Evolutionary conservation across 2,329 filamentous ascomycete species (phyloP), one percentile per base, ranked within the genome.

Genomic region (Aschersonia sp.): DNA sequence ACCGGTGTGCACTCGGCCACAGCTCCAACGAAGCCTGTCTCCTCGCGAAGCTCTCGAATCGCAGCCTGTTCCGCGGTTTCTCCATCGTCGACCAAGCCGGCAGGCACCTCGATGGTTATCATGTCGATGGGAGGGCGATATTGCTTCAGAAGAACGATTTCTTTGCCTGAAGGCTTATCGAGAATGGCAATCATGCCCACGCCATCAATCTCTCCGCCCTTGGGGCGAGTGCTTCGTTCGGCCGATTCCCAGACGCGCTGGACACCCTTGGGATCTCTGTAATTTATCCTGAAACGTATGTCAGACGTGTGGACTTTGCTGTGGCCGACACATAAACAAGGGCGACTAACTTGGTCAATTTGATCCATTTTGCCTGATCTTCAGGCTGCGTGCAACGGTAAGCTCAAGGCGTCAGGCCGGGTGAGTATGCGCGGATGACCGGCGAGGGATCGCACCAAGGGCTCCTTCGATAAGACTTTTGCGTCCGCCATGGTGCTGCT

Each of bases 131-230:
- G 79, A 1, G 80, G 78, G 1, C 80, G 71, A 62, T 74, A 84
- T 59, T 84, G 81, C 60, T 80, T 83, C 60, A 83, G 79, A 1
- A 84, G 69, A 22, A 84, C 62, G 43, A 82, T 71, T 56, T 79
- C 68, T 57, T 68, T 56, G 64, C 73, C 74, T 1, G 64, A 63
- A 7, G 70, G 60, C 53, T 72, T 74, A 52, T 78, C 67, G 11
- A 88, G 67, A 52, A 87, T 76, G 42, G 82, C 83, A 12, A 85
- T 71, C 49, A 88, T 85, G 50, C 82, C 82, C 11, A 87, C 82
- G 46, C 80, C 83, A 56, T 88, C 84, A 47, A 87, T 79, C 35
- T 77, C 75, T 49, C 71, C 70, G 52, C 63, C 69, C 48, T 69
- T 66, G 10, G 82, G 81, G 4, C 83, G 75, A 0, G 83, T 87